Evolutionary conservation across 768 basidiomycete genomes (phyloP).

Genomic region (Boletus subparvulus): DNA sequence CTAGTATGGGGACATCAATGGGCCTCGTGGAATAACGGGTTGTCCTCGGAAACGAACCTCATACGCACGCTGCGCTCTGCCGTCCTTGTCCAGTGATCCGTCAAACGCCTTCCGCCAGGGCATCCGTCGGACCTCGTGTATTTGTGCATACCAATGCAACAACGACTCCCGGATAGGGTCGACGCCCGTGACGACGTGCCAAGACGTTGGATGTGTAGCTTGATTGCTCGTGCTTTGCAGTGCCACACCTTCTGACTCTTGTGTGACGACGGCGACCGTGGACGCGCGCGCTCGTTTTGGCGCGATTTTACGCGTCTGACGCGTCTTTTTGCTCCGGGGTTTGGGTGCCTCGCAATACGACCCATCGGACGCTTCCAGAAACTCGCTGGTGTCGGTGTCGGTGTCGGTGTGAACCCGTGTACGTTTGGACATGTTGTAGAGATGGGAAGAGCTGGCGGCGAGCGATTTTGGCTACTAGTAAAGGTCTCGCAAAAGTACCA

Average conservation of each 20-base stretch:
- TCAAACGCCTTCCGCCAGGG: constrained; percentile 86
- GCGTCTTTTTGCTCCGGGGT: constrained; percentile 14
- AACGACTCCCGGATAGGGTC: constrained; percentile 49
- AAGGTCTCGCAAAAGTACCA: too few species aligned
- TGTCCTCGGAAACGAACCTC: constrained; percentile 53
- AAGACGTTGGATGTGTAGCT: constrained; percentile 42
- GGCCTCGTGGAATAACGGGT: neutral
- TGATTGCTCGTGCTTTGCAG: neutral
- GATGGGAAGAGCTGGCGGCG: too few species aligned
- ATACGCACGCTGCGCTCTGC: constrained; percentile 83
- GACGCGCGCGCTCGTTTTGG: constrained; percentile 12
- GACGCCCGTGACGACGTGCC: constrained; percentile 46
- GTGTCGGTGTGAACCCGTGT: constrained; percentile 13
- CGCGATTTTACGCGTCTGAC: constrained; percentile 13
- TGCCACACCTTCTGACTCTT: neutral
- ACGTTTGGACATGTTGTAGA: constrained; percentile 31
- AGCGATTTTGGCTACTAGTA: too few species aligned
- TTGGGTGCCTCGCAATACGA: constrained; percentile 18
- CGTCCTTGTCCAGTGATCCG: constrained; percentile 49
- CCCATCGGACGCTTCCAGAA: constrained; percentile 19
- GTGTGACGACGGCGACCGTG: neutral
- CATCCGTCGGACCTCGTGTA: constrained; percentile 74
- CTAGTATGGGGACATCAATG: constrained; percentile 33
- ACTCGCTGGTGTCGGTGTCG: constrained; percentile 16
- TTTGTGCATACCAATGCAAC: constrained; percentile 68